Evolutionary conservation across 164 flowering plant species (phyloP), one percentile per base, ranked within the genome.

Genomic region (Amborella trichopoda): DNA sequence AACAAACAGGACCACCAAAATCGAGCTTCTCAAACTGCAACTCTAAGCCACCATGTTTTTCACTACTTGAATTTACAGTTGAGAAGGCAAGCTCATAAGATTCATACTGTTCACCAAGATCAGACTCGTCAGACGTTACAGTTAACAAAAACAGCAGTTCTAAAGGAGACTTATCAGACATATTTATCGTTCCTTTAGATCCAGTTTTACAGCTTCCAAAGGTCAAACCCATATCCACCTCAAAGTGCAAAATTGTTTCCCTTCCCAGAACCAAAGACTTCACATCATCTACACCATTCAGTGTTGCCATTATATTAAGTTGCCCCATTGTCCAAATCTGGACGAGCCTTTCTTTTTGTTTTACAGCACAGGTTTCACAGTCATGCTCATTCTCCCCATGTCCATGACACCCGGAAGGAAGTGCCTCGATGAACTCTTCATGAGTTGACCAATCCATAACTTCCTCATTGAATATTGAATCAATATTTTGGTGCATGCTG

Each of bases 311-410:
- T 26, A 72, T 80, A 54, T 70, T 56, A 25, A 74, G 60, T 53
- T 93, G 99, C 14, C 83, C 88, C 55, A 49, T 45, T 54, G 67
- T 47, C 99, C 99, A 93, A 28, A 62, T 55, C 23, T 46, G 63
- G 49, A 85, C 44, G 52, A 93, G 80, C 55, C 53, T 42, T 41
- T 50, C 62, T 41, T 68, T 49, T 27, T 75, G 76, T 32, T 58
- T 74, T 40, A 17, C 43, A 45, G 14, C 26, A 11, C 38, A 53
- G 27, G 69, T 43, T 23, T 53, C 57, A 50, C 52, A 19, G 50
- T 23, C 40, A 50, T 44, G 24, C 37, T 59, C 76, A 44, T 69
- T 65, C 40, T 36, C 60, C 41, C 55, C 71, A 43, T 50, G 48
- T 49, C 19, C 36, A 50, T 50, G 33, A 56, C 49, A 45, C 43